Evolutionary conservation across 1,139 yeast species (phyloP).

Genomic region (Kodamaea ohmeri): DNA sequence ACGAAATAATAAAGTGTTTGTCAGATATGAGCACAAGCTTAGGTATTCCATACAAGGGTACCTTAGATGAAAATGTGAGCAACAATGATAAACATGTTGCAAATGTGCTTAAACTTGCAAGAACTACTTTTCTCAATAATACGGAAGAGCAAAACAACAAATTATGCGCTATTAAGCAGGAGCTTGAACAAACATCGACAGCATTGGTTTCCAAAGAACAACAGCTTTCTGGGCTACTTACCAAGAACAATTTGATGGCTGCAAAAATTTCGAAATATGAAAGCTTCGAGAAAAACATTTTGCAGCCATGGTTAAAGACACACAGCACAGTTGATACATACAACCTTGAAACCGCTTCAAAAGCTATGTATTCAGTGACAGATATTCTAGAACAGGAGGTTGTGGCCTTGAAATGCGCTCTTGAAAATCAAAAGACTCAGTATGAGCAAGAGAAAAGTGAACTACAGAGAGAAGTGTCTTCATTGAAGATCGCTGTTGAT

Average conservation of each 20-base stretch:
- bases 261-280: not conserved
- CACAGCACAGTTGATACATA: not conserved
- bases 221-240: not conserved
- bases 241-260: not conserved
- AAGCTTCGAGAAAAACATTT: conserved; percentile 6
- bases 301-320: conserved; percentile 8
- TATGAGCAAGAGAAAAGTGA: not conserved
- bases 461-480: not conserved
- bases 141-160: not conserved
- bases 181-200: not conserved
- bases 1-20: not conserved
- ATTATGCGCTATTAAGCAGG: not conserved
- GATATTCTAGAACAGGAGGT: not conserved
- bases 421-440: not conserved
- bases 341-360: not conserved
- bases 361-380: not conserved
- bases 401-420: not conserved
- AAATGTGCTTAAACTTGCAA: not conserved
- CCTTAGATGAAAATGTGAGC: not conserved
- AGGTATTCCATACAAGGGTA: not conserved
- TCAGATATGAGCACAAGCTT: not conserved
- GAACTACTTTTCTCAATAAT: not conserved
- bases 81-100: not conserved
- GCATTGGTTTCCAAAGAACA: not conserved
- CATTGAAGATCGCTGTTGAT: too few species aligned